These are phyloP conservation scores for Starmerella riodocensis DNA, from an alignment of 805 yeast species.

Conservation along the genomic window DNA sequence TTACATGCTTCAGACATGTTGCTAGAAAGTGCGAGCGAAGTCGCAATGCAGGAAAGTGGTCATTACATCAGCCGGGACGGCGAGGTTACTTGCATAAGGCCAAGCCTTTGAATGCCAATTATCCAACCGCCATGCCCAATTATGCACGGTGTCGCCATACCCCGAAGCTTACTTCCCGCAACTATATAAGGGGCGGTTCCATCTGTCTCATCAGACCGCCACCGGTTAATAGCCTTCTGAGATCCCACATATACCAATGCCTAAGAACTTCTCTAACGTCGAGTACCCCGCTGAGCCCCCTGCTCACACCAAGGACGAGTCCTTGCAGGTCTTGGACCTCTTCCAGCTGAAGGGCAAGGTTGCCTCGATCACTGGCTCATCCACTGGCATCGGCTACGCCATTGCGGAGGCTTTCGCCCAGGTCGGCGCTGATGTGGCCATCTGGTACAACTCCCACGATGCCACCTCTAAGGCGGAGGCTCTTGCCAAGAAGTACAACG, in stretches of 20 bases:
- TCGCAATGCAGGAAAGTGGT: no score
- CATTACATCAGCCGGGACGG: no score
- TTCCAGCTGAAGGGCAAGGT: conserved; percentile 72
- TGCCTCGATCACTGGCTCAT: conserved; percentile 75
- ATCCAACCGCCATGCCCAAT: no score
- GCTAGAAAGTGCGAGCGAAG: no score
- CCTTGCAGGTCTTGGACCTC: conserved; percentile 42
- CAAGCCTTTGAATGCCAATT: no score
- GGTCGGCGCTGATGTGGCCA: conserved; percentile 74
- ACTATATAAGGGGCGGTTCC: not conserved
- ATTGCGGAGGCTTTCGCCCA: conserved; percentile 75
- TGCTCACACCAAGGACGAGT: conserved; percentile 15
- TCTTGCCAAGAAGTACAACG: conserved; percentile 45
- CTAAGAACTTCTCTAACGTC: conserved; percentile 19
- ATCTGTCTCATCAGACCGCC: no score
- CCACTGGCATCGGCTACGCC: conserved; percentile 70
- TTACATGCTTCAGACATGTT: no score
- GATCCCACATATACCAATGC: no score
- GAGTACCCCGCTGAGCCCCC: conserved; percentile 22
- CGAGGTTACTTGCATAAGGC: no score
- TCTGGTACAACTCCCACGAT: conserved; percentile 51
- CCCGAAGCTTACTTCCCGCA: no score
- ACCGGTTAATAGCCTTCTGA: no score
- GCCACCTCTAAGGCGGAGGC: conserved; percentile 50
- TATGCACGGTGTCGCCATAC: no score